Conservation (phyloP, 768 basidiomycete genomes). For the Crepidotus variabilis region DNA sequence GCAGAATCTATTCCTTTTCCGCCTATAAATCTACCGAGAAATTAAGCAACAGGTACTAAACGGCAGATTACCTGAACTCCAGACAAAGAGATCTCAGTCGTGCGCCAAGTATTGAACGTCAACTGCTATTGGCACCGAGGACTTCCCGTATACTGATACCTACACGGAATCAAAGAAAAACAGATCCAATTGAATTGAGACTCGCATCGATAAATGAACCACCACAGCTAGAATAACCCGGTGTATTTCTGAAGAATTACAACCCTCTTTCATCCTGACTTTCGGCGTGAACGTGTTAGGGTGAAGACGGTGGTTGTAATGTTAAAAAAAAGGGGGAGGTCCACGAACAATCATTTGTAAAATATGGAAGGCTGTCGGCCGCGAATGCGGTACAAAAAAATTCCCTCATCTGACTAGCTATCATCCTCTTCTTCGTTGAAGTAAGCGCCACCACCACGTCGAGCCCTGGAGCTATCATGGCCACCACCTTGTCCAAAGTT, state of each 20-base stretch:
- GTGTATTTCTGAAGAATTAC: neutral
- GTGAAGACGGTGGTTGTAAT: neutral
- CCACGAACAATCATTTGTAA: neutral
- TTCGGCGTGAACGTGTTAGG: neutral
- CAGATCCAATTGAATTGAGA: neutral
- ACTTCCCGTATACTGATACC: neutral
- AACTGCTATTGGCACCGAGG: neutral
- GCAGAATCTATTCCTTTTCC: too few relatives aligned
- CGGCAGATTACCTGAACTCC: neutral
- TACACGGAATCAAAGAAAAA: neutral
- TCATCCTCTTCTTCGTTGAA: slow-evolving; percentile 20
- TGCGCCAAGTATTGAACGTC: neutral
- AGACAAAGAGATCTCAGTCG: neutral
- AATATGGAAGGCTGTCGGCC: neutral
- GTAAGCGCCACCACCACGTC: too few relatives aligned
- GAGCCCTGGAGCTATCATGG: slow-evolving; percentile 3
- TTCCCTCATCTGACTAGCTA: neutral
- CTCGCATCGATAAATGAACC: neutral
- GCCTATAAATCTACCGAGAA: too few relatives aligned
- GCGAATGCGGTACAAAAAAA: neutral
- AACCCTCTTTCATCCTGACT: neutral
- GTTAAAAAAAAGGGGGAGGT: neutral
- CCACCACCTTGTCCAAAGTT: slow-evolving; percentile 16
- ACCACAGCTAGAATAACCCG: neutral
- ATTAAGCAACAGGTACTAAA: too few relatives aligned